A percentile compares a stretch with the other conserved stretches of the same genome.
Conservation (phyloP, 2,329 filamentous ascomycete genomes). For the Xenoacremonium recifei region DNA sequence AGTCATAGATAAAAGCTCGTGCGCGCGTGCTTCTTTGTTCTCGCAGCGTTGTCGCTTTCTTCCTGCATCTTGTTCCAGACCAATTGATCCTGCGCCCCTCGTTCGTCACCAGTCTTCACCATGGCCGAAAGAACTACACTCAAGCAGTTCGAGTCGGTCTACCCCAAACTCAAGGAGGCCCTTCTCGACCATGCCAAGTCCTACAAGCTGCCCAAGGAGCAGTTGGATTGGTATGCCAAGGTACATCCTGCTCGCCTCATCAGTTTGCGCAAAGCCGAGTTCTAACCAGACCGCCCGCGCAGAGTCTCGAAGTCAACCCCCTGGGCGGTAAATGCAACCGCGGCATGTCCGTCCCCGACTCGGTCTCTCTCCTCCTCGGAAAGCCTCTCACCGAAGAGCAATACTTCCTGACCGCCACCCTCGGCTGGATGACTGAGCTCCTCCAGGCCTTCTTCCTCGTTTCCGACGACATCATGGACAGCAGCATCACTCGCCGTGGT, state of each 20-base stretch:
- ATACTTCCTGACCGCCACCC: slow-evolving; percentile 82
- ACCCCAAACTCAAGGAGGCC: slow-evolving; percentile 80
- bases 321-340: slow-evolving; percentile 98
- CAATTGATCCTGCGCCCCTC: not conserved
- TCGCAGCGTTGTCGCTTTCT: not conserved
- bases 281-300: not conserved
- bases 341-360: slow-evolving; percentile 96
- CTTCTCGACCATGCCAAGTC: slow-evolving; percentile 74
- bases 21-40: slow-evolving; percentile 7
- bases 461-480: slow-evolving; percentile 98
- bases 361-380: slow-evolving; percentile 73
- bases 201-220: slow-evolving; percentile 80
- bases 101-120: slow-evolving; percentile 15
- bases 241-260: slow-evolving; percentile 50
- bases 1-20: slow-evolving; percentile 11
- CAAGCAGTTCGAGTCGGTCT: slow-evolving; percentile 86
- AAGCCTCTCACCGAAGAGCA: slow-evolving; percentile 73
- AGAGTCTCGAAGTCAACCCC: slow-evolving; percentile 84
- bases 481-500: slow-evolving; percentile 89
- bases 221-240: slow-evolving; percentile 82
- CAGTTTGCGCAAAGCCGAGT: slow-evolving; percentile 12
- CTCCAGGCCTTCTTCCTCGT: slow-evolving; percentile 99
- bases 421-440: slow-evolving; percentile 97
- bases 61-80: not conserved
- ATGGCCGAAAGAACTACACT: slow-evolving; percentile 74